Base-by-base conservation (phyloP, 2,329 filamentous ascomycete species). In the Paecilomyces niveus region DNA sequence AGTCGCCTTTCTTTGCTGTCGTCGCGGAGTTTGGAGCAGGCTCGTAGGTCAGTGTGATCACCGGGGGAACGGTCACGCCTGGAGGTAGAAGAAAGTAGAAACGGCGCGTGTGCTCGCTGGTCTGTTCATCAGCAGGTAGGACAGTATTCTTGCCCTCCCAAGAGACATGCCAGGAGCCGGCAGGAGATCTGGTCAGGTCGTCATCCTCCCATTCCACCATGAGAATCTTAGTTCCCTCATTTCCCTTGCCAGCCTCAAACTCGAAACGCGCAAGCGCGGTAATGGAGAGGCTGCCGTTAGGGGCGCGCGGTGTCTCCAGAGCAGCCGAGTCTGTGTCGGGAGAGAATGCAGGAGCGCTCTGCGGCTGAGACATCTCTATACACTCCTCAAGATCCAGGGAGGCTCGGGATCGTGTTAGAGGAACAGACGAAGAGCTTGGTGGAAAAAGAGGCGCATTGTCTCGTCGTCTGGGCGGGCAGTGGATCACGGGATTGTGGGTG, bases 121-220 rank as follows among this genome's bases (percentile, higher is more conserved):
- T 74, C 58, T 80, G 75, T 65, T 89, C 87, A 65, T 83, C 79
- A 53, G 87, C 83, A 10, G 87, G 85, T 22, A 94, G 78, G 18
- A 89, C 83, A 0, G 86, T 86, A 29, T 82, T 84, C 72, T 94
- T 95, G 52, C 89, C 89, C 50, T 92, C 85, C 91, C 92, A 96
- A 1, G 85, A 88, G 21, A 96, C 86, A 59, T 89, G 83, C 91
- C 91, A 96, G 60, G 81, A 82, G 2, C 81, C 82, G 0, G 68
- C 69, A 15, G 80, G 63, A 10, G 74, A 74, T 55, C 77, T 74
- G 2, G 76, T 80, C 50, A 76, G 72, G 59, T 81, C 77, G 63
- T 83, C 82, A 56, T 87, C 84, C 70, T 90, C 86, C 92, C 92
- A 96, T 73, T 96, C 91, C 45, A 96, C 87, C 90, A 96, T 94